A percentile compares a stretch with the other conserved stretches of the same genome.
These are phyloP conservation scores for Colletotrichum magnum DNA, from an alignment of 2,329 filamentous ascomycete species.

Conservation along the genomic window DNA sequence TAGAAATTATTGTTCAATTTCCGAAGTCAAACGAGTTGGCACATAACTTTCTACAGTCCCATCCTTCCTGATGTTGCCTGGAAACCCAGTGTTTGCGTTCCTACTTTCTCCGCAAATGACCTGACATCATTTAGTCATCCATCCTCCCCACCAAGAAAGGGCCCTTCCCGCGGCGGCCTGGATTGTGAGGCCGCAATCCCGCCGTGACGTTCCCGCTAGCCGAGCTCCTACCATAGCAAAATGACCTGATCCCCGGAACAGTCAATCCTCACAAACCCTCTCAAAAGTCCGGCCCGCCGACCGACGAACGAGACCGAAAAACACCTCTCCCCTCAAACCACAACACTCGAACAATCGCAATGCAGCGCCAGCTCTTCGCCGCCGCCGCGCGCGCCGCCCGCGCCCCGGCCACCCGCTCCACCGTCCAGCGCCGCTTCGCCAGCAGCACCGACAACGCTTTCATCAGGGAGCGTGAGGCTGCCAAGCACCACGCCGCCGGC, in stretches of 20 bases:
- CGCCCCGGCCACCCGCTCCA: constrained; percentile 64
- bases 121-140: constrained; percentile 40
- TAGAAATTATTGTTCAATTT: too few relatives aligned
- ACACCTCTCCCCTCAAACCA: constrained; percentile 24
- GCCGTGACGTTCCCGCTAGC: constrained; percentile 38
- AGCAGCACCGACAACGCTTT: constrained; percentile 89
- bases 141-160: constrained; percentile 28
- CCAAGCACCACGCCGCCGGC: constrained; percentile 89
- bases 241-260: constrained; percentile 44
- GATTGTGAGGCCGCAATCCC: constrained; percentile 36
- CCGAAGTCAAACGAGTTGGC: too few relatives aligned
- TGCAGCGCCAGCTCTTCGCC: constrained; percentile 76
- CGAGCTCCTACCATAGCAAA: constrained; percentile 39
- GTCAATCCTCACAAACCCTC: constrained; percentile 30
- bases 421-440: constrained; percentile 80
- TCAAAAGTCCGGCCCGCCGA: constrained; percentile 25
- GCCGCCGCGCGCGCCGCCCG: constrained; percentile 74
- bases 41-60: too few relatives aligned
- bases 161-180: constrained; percentile 24
- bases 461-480: constrained; percentile 89
- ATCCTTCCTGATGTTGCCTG: neutral
- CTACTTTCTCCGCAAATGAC: constrained; percentile 33
- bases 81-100: neutral
- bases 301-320: constrained; percentile 8
- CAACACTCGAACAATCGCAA: constrained; percentile 55